Evolutionary conservation across 495 filamentous ascomycete genomes (phyloP).

Genomic region (Aspergillus funiculosus): DNA sequence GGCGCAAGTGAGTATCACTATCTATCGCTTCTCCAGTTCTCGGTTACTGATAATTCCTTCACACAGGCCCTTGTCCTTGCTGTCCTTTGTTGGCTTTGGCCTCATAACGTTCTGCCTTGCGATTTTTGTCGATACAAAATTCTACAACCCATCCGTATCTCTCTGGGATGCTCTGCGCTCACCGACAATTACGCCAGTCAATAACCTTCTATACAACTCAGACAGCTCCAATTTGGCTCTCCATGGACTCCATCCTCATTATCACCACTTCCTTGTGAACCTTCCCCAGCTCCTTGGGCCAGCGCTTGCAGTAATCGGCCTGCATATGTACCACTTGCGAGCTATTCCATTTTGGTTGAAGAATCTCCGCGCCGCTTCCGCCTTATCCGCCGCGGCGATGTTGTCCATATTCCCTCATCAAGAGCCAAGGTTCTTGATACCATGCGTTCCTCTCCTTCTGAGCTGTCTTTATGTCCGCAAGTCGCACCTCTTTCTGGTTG

Average conservation of each 20-base stretch:
- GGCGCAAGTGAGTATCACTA: slow-evolving; percentile 57
- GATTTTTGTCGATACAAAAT: slow-evolving; percentile 73
- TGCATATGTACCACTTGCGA: slow-evolving; percentile 49
- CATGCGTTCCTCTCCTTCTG: slow-evolving; percentile 80
- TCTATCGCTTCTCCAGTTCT: not conserved
- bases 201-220: slow-evolving; percentile 87
- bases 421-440: slow-evolving; percentile 89
- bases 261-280: slow-evolving; percentile 82
- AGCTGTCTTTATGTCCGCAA: slow-evolving; percentile 70
- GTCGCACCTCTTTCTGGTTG: slow-evolving; percentile 53
- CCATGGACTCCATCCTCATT: slow-evolving; percentile 88
- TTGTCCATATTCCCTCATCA: slow-evolving; percentile 88
- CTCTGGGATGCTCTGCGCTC: slow-evolving; percentile 45
- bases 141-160: slow-evolving; percentile 60
- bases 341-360: slow-evolving; percentile 47
- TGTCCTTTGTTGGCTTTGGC: slow-evolving; percentile 54
- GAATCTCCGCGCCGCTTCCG: slow-evolving; percentile 55
- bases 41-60: slow-evolving; percentile 14
- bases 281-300: slow-evolving; percentile 89
- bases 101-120: slow-evolving; percentile 62
- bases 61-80: slow-evolving; percentile 61
- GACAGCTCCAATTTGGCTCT: slow-evolving; percentile 68
- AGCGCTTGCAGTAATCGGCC: slow-evolving; percentile 60
- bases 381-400: slow-evolving; percentile 70
- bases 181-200: slow-evolving; percentile 80